Evolutionary conservation across 2,329 filamentous ascomycete genomes (phyloP).

Genomic region (Ophiostoma sp.): DNA sequence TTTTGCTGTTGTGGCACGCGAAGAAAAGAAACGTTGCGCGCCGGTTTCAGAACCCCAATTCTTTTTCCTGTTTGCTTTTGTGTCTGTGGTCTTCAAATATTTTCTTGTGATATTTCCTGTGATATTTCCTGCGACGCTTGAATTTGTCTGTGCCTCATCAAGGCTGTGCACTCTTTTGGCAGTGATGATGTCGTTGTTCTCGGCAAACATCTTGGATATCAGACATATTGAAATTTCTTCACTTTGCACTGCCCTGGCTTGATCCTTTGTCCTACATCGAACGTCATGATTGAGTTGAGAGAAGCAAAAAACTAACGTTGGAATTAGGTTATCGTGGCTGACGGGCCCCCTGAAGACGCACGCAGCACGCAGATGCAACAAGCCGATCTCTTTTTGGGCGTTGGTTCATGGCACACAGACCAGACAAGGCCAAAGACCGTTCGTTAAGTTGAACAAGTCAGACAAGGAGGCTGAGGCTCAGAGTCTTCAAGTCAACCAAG

Average conservation of each 20-base stretch:
- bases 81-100: background rate
- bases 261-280: background rate
- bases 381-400: background rate
- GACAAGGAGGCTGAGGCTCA: background rate
- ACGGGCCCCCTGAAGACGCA: background rate
- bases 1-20: background rate
- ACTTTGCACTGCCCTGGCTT: background rate
- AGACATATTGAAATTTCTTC: background rate
- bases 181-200: background rate
- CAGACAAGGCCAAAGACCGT: background rate
- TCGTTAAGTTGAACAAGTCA: background rate
- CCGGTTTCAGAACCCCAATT: background rate
- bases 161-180: background rate
- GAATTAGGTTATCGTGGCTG: background rate
- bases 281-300: background rate
- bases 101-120: background rate
- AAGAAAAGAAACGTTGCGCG: background rate
- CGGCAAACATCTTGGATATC: background rate
- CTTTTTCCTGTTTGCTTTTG: background rate
- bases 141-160: background rate
- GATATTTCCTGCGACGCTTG: too few species aligned
- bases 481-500: too few species aligned
- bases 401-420: background rate
- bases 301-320: background rate
- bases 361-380: background rate